These are phyloP conservation scores for Tricholoma terreum DNA, from an alignment of 768 basidiomycete species.

Conservation along the genomic window DNA sequence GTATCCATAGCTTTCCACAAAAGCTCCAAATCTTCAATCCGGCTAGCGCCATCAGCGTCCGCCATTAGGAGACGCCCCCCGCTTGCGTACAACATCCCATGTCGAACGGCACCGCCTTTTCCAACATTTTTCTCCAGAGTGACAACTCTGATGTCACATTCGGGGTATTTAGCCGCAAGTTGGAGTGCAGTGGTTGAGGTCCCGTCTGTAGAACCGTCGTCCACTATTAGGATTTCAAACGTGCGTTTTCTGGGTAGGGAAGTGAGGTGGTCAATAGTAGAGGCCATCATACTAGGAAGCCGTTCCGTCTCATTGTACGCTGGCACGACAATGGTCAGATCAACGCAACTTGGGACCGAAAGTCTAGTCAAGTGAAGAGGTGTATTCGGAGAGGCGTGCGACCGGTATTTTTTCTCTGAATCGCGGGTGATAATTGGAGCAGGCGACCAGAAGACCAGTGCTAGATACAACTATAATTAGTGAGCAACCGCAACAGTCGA, in stretches of 20 bases:
- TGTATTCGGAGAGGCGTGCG: conserved; percentile 48
- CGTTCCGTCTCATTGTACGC: conserved; percentile 90
- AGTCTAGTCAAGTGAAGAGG: conserved; percentile 56
- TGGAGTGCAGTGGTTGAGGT: conserved; percentile 65
- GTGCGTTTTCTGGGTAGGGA: conserved; percentile 44
- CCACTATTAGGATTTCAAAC: conserved; percentile 83
- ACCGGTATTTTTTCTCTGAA: conserved; percentile 70
- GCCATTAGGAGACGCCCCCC: conserved; percentile 84
- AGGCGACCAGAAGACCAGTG: conserved; percentile 75
- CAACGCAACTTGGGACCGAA: conserved; percentile 55
- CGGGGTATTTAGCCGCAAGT: conserved; percentile 54
- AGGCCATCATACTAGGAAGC: conserved; percentile 78
- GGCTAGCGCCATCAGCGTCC: conserved; percentile 92
- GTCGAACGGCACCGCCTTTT: conserved; percentile 91
- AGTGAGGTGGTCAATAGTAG: conserved; percentile 64
- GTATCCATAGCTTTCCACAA: conserved; percentile 75
- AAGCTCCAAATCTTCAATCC: conserved; percentile 79
- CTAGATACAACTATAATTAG: conserved; percentile 57
- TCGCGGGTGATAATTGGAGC: conserved; percentile 55
- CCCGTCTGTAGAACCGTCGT: conserved; percentile 83
- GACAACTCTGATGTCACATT: conserved; percentile 72
- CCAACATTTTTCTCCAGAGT: conserved; percentile 78
- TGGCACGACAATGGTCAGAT: conserved; percentile 81
- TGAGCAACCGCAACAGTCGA: conserved; percentile 11
- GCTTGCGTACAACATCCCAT: conserved; percentile 82